These are phyloP conservation scores for Globisporangium canariense DNA, from an alignment of 352 stramenopile genomes.

Conservation along the genomic window DNA sequence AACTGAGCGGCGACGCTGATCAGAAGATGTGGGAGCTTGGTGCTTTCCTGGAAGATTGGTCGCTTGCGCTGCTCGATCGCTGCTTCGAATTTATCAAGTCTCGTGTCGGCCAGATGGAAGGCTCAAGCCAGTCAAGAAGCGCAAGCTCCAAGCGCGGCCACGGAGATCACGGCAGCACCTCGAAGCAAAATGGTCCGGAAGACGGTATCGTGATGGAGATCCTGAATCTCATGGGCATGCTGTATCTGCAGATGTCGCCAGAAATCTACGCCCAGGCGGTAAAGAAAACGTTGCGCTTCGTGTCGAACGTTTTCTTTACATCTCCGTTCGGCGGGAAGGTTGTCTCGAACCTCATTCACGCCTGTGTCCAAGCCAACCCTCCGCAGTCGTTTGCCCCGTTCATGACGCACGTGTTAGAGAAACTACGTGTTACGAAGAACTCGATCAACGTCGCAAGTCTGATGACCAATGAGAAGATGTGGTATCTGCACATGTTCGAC, in stretches of 20 bases:
- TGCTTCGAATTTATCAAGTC: slow-evolving; percentile 67
- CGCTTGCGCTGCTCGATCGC: slow-evolving; percentile 53
- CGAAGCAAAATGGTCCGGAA: slow-evolving; percentile 28
- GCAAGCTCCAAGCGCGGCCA: slow-evolving; percentile 15
- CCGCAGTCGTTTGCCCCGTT: slow-evolving; percentile 37
- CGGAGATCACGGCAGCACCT: slow-evolving; percentile 17
- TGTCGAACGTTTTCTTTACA: slow-evolving; percentile 59
- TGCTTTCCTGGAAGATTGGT: slow-evolving; percentile 61
- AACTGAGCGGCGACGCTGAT: slow-evolving; percentile 32
- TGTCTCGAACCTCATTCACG: slow-evolving; percentile 46
- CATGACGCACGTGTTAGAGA: slow-evolving; percentile 43
- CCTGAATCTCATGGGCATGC: slow-evolving; percentile 51
- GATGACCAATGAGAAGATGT: slow-evolving; percentile 66
- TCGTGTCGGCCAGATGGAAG: slow-evolving; percentile 35
- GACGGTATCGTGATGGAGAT: slow-evolving; percentile 56
- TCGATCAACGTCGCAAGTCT: slow-evolving; percentile 28
- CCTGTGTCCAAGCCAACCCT: slow-evolving; percentile 43
- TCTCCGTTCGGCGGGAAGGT: slow-evolving; percentile 60
- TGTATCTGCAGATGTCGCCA: slow-evolving; percentile 66
- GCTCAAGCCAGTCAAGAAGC: slow-evolving; percentile 19
- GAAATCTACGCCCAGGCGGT: slow-evolving; percentile 51
- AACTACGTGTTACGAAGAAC: slow-evolving; percentile 37
- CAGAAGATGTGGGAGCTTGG: slow-evolving; percentile 59
- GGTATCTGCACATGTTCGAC: slow-evolving; percentile 54
- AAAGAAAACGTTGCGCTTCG: slow-evolving; percentile 50